Percentiles rank a stretch among this genome's conserved stretches.
These are phyloP conservation scores for Kazachstania martiniae DNA, from an alignment of 805 yeast genomes.

Conservation along the genomic window DNA sequence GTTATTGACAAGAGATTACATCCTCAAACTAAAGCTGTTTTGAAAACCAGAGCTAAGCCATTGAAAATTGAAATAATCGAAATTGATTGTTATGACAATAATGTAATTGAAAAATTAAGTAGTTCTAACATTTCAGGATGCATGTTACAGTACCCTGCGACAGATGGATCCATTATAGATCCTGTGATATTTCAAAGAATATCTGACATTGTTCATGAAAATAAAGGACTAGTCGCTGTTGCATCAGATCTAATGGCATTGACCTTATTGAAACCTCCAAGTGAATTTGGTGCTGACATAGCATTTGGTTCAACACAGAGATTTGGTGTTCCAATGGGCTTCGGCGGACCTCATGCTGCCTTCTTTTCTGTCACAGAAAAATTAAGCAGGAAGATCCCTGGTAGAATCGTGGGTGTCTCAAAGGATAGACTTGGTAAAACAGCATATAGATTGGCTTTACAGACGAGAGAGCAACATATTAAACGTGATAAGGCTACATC, in stretches of 20 bases:
- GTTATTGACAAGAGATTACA: slow-evolving; percentile 70
- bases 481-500: slow-evolving; percentile 96
- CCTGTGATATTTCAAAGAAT: slow-evolving; percentile 40
- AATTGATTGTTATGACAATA: slow-evolving; percentile 37
- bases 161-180: slow-evolving; percentile 61
- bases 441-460: slow-evolving; percentile 89
- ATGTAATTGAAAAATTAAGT: slow-evolving; percentile 28
- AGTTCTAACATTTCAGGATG: slow-evolving; percentile 58
- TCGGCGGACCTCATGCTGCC: slow-evolving; percentile 98
- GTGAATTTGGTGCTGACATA: slow-evolving; percentile 81
- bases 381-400: slow-evolving; percentile 88
- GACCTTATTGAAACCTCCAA: slow-evolving; percentile 76
- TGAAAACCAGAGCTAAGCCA: slow-evolving; percentile 69
- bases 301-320: slow-evolving; percentile 90
- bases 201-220: slow-evolving; percentile 53
- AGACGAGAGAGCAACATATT: slow-evolving; percentile 97
- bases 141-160: slow-evolving; percentile 81
- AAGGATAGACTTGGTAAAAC: slow-evolving; percentile 82
- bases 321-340: slow-evolving; percentile 96
- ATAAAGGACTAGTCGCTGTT: slow-evolving; percentile 68
- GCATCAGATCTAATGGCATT: slow-evolving; percentile 91
- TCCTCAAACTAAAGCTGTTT: slow-evolving; percentile 76
- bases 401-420: slow-evolving; percentile 87
- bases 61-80: slow-evolving; percentile 54
- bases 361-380: slow-evolving; percentile 81